phyloP scores from a whole-genome alignment of 169 alveolate genomes.

The Cryptosporidium felis region DNA sequence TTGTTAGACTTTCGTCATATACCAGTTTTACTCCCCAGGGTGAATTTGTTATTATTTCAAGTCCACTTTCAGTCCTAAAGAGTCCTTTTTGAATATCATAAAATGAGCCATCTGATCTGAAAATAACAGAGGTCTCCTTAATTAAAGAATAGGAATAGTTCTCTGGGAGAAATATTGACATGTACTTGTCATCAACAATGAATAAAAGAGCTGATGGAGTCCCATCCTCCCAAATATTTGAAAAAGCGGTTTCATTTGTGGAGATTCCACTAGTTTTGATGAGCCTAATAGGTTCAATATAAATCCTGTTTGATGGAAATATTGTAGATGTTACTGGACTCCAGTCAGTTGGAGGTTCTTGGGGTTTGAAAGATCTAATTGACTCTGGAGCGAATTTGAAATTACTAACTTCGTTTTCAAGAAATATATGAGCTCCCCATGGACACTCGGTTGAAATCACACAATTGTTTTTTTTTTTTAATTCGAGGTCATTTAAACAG shows the following conservation, averaged over 20 bases:
- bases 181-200: slow-evolving; percentile 27
- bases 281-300: background rate
- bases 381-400: slow-evolving; percentile 32
- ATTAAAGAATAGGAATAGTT: slow-evolving; percentile 22
- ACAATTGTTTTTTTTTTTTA: background rate
- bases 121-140: background rate
- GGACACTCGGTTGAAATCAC: slow-evolving; percentile 42
- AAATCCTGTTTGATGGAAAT: slow-evolving; percentile 4
- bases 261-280: background rate
- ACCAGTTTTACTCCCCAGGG: slow-evolving; percentile 22
- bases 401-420: background rate
- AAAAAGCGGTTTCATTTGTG: background rate
- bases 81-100: slow-evolving; percentile 29
- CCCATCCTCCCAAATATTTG: slow-evolving; percentile 31
- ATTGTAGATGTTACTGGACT: slow-evolving; percentile 52
- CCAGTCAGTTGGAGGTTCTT: slow-evolving; percentile 47
- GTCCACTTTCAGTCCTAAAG: slow-evolving; percentile 17
- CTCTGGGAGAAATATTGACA: slow-evolving; percentile 31
- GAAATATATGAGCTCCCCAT: slow-evolving; percentile 38
- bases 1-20: background rate
- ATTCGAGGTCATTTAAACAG: slow-evolving; percentile 39
- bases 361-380: slow-evolving; percentile 5
- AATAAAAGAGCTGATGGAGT: slow-evolving; percentile 39
- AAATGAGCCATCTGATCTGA: slow-evolving; percentile 38
- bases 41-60: slow-evolving; percentile 40